Percentiles rank a stretch among this genome's conserved stretches.
Conservation (phyloP, 352 stramenopile species). For the Globisporangium recalcitrans region DNA sequence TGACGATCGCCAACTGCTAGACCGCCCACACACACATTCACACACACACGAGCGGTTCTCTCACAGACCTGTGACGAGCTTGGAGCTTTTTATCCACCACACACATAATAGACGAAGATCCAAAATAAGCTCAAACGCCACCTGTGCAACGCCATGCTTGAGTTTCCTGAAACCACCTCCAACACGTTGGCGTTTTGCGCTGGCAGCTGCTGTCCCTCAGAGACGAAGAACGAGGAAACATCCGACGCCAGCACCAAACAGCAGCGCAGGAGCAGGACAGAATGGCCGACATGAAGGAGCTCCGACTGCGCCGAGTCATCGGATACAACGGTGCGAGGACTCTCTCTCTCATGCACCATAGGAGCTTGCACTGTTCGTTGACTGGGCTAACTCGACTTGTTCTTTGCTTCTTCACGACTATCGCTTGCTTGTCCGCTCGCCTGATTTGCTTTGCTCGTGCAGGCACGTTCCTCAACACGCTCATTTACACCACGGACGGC, state of each 20-base stretch:
- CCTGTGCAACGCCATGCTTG: not conserved
- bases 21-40: not conserved
- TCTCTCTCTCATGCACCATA: not conserved
- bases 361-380: not conserved
- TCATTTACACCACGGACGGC: conserved; percentile 78
- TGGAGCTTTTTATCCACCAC: not conserved
- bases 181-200: not conserved
- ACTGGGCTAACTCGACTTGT: not conserved
- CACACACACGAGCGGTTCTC: not conserved
- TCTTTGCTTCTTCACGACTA: conserved; percentile 7
- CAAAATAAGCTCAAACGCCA: not conserved
- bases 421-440: not conserved
- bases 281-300: conserved; percentile 69
- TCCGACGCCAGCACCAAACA: not conserved
- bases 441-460: not conserved
- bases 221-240: not conserved
- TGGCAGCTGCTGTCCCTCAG: conserved; percentile 2
- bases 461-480: conserved; percentile 61
- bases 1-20: no score
- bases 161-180: conserved; percentile 1
- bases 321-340: conserved; percentile 67
- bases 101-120: not conserved
- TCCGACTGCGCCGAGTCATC: conserved; percentile 73
- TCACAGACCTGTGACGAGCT: not conserved
- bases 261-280: not conserved